Conservation (phyloP, 164 flowering plant species). For the Echeveria elegans region DNA sequence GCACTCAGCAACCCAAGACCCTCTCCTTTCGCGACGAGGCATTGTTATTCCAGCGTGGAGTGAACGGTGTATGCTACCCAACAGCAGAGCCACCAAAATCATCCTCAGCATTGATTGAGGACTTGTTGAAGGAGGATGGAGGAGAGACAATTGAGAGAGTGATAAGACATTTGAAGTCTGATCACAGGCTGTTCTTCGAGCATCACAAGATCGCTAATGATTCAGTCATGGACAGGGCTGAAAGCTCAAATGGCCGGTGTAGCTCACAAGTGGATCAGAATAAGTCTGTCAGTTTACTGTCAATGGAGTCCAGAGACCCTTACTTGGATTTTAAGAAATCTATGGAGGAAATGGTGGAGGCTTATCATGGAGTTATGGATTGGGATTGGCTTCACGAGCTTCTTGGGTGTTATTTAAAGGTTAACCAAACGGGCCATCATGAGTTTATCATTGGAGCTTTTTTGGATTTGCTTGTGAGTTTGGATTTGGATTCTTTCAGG, state of each 20-base stretch:
- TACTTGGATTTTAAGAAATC: slow-evolving; percentile 58
- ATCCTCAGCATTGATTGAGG: slow-evolving; percentile 26
- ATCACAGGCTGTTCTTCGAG: slow-evolving; percentile 71
- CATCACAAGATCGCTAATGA: too few relatives aligned
- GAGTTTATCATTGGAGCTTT: slow-evolving; percentile 67
- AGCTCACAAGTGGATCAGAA: slow-evolving; percentile 42
- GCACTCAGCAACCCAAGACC: slow-evolving; percentile 54
- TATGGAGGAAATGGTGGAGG: slow-evolving; percentile 89
- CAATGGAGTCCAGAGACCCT: slow-evolving; percentile 70
- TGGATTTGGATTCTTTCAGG: slow-evolving; percentile 22
- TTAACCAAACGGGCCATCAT: slow-evolving; percentile 54
- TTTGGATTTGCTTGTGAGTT: slow-evolving; percentile 52
- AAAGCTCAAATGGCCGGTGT: slow-evolving; percentile 5
- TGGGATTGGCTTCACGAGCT: slow-evolving; percentile 72
- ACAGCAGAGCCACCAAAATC: slow-evolving; percentile 30
- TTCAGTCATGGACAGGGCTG: too few relatives aligned
- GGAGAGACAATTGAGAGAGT: slow-evolving; percentile 31
- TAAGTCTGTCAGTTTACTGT: slow-evolving; percentile 28
- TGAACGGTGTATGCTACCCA: slow-evolving; percentile 20
- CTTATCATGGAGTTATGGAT: slow-evolving; percentile 48
- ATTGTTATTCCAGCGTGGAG: background rate
- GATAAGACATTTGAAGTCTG: slow-evolving; percentile 41
- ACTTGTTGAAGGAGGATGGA: background rate
- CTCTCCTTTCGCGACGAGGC: slow-evolving; percentile 35
- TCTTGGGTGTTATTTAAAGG: slow-evolving; percentile 57